Evolutionary conservation across 768 basidiomycete species (phyloP).

Genomic region (Gyrodon lividus): DNA sequence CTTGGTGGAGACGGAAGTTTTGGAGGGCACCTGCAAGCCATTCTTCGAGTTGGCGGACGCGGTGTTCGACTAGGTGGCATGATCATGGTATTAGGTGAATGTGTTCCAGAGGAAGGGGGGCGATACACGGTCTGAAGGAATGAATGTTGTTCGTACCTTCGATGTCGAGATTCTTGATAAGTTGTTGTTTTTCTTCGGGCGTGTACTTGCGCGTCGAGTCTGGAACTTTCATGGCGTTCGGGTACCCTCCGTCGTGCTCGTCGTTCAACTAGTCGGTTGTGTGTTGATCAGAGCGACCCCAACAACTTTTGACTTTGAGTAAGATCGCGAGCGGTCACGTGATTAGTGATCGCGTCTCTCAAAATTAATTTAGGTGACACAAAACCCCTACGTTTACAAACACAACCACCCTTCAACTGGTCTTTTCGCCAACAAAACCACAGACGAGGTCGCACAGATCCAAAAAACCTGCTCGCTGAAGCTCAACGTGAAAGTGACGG

Average conservation of each 20-base stretch:
- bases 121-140: neutral
- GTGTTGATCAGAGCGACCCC: neutral
- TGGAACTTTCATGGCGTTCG: constrained; percentile 19
- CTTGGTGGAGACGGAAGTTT: constrained; percentile 73
- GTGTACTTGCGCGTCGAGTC: constrained; percentile 41
- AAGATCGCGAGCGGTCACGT: constrained; percentile 8
- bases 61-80: constrained; percentile 60
- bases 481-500: neutral
- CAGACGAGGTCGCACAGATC: too few species aligned
- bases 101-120: neutral
- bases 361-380: too few species aligned
- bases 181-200: constrained; percentile 70
- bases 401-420: neutral
- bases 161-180: constrained; percentile 75
- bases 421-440: neutral
- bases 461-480: too few species aligned
- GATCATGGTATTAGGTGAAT: neutral
- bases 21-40: constrained; percentile 73
- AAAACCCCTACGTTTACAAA: neutral
- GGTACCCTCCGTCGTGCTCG: neutral
- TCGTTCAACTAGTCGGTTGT: neutral
- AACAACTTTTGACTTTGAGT: neutral
- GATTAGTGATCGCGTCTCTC: neutral
- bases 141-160: constrained; percentile 51
- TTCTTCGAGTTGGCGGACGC: constrained; percentile 69